Evolutionary conservation across 2,329 filamentous ascomycete species (phyloP).

Genomic region (Aureobasidium pullulans): DNA sequence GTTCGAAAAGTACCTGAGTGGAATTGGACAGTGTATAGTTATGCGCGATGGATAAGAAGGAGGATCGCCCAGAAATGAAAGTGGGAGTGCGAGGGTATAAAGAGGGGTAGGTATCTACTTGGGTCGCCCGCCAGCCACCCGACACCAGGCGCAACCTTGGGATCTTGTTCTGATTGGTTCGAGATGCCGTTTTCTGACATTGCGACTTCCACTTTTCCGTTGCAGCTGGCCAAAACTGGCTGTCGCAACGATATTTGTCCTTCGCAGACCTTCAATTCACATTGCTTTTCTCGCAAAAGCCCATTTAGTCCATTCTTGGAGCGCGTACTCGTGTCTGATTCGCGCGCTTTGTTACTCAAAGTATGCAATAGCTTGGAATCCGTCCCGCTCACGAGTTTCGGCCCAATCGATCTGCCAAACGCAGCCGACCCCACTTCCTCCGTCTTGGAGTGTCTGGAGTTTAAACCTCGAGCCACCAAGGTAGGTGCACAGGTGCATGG

Average conservation of each 20-base stretch:
- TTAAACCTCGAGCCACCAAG: not conserved
- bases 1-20: conserved; percentile 4
- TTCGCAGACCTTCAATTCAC: not conserved
- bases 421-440: not conserved
- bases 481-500: not conserved
- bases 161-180: not conserved
- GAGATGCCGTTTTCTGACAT: not conserved
- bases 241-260: not conserved
- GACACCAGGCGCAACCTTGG: not conserved
- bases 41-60: conserved; percentile 8
- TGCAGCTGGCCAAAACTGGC: not conserved
- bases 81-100: conserved; percentile 5
- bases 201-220: no score
- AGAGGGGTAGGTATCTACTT: conserved; percentile 1
- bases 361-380: not conserved
- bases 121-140: not conserved
- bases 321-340: conserved; percentile 9
- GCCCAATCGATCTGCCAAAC: not conserved
- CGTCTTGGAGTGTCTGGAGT: not conserved
- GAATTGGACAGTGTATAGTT: conserved; percentile 9
- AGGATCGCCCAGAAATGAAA: conserved; percentile 8
- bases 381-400: not conserved
- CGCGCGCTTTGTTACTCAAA: conserved; percentile 7
- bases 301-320: not conserved
- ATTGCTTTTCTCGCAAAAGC: not conserved